Percentiles rank a stretch among this genome's conserved stretches.
These are phyloP conservation scores for Globisporangium carolinianum DNA, from an alignment of 352 stramenopile species.

Conservation along the genomic window DNA sequence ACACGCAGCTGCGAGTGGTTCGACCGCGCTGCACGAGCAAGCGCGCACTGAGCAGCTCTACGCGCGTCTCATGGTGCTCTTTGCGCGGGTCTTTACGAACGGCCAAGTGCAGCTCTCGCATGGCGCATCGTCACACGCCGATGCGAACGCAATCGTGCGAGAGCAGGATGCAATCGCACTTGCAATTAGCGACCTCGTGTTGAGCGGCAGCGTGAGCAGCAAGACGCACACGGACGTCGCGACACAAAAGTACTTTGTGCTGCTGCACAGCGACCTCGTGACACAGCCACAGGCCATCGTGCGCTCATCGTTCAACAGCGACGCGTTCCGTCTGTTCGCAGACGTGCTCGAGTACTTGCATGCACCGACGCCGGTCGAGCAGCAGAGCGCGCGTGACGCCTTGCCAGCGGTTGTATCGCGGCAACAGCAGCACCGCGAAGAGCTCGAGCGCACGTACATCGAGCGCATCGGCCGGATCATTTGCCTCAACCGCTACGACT, in stretches of 20 bases:
- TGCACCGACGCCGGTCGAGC: slow-evolving; percentile 3
- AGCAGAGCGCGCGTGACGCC: not conserved
- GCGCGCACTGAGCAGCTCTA: slow-evolving; percentile 17
- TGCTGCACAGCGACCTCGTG: slow-evolving; percentile 10
- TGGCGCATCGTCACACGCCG: not conserved
- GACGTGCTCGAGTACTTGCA: slow-evolving; percentile 40
- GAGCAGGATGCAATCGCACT: slow-evolving; percentile 22
- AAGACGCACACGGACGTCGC: slow-evolving; percentile 15
- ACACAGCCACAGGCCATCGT: slow-evolving; percentile 4
- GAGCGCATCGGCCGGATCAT: slow-evolving; percentile 45
- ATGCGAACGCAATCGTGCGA: not conserved
- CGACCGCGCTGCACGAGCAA: slow-evolving; percentile 21
- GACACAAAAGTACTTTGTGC: slow-evolving; percentile 33
- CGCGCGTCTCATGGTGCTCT: slow-evolving; percentile 10
- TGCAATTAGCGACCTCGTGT: slow-evolving; percentile 30
- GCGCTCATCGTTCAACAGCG: slow-evolving; percentile 34
- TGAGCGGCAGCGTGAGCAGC: slow-evolving; percentile 29
- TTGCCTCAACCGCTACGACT: slow-evolving; percentile 34
- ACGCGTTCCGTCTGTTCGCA: slow-evolving; percentile 41
- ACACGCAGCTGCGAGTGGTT: slow-evolving; percentile 7
- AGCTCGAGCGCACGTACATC: slow-evolving; percentile 40
- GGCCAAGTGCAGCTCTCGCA: slow-evolving; percentile 6
- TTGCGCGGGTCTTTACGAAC: slow-evolving; percentile 5
- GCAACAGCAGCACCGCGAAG: slow-evolving; percentile 7
- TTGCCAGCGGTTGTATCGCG: not conserved